phyloP scores from a whole-genome alignment of 2,329 filamentous ascomycete genomes.

The Trichophyton rubrum region DNA sequence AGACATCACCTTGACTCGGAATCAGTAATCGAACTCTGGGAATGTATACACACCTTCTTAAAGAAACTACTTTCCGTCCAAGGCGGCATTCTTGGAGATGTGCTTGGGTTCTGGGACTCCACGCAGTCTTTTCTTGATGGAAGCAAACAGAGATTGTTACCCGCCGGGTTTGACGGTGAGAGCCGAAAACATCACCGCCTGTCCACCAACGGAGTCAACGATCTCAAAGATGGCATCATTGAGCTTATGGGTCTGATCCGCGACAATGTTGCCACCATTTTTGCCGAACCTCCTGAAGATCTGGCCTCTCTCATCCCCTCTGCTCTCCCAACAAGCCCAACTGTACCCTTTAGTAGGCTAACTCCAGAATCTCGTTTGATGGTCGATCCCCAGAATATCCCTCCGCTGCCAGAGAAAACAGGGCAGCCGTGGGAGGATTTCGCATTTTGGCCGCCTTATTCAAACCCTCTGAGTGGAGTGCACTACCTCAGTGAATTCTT shows the following conservation, averaged over 20 bases:
- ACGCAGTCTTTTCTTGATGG: conserved; percentile 83
- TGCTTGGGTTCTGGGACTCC: conserved; percentile 88
- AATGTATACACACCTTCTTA: conserved; percentile 67
- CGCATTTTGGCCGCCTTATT: conserved; percentile 90
- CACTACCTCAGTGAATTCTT: conserved; percentile 78
- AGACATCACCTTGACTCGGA: conserved; percentile 58
- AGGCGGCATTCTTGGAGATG: conserved; percentile 72
- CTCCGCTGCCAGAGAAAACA: conserved; percentile 60
- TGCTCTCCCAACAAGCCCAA: conserved; percentile 52
- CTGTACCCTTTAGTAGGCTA: conserved; percentile 47
- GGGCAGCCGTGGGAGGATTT: conserved; percentile 87
- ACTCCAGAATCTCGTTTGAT: conserved; percentile 63
- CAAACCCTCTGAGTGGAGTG: conserved; percentile 84
- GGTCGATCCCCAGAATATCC: conserved; percentile 64
- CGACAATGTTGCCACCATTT: conserved; percentile 68
- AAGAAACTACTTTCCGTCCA: conserved; percentile 58
- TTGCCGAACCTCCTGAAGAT: conserved; percentile 78
- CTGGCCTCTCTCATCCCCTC: conserved; percentile 57
- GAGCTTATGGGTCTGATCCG: conserved; percentile 77
- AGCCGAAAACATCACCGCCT: conserved; percentile 72
- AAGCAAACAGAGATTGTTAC: conserved; percentile 65
- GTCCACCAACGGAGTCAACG: conserved; percentile 53
- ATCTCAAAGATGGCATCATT: conserved; percentile 63
- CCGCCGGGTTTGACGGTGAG: conserved; percentile 67
- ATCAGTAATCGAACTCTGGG: conserved; percentile 83